A percentile compares a stretch with the other conserved stretches of the same genome.
These are phyloP conservation scores for Coemansia brasiliensis DNA, from an alignment of 192 early-diverging fungal genomes.

Conservation along the genomic window DNA sequence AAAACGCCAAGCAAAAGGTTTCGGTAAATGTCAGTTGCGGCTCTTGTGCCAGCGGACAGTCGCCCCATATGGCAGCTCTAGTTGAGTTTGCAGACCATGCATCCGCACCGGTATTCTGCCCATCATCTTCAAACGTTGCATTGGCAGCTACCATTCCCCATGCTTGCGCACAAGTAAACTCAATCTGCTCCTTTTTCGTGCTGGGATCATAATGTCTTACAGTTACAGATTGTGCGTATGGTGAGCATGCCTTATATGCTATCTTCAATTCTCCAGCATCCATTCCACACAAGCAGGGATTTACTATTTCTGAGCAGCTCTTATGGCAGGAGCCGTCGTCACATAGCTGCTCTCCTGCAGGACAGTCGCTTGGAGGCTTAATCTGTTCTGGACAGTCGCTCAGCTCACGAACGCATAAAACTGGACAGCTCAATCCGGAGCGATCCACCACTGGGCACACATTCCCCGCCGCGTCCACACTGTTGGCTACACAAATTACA, in stretches of 20 bases:
- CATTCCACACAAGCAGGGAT: slow-evolving; percentile 58
- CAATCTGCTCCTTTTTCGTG: slow-evolving; percentile 48
- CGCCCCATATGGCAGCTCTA: slow-evolving; percentile 40
- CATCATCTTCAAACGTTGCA: slow-evolving; percentile 5
- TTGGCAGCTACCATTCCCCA: slow-evolving; percentile 29
- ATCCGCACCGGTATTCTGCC: slow-evolving; percentile 1
- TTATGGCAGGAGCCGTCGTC: slow-evolving; percentile 58
- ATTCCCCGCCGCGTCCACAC: slow-evolving; percentile 53
- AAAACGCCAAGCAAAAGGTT: slow-evolving; percentile 60
- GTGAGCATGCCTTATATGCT: slow-evolving; percentile 56
- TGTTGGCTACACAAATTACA: slow-evolving; percentile 39
- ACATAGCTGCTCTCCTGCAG: slow-evolving; percentile 51
- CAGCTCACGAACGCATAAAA: slow-evolving; percentile 56
- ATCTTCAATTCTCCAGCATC: slow-evolving; percentile 12
- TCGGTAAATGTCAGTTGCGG: slow-evolving; percentile 55
- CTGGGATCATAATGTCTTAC: slow-evolving; percentile 52
- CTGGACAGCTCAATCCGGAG: slow-evolving; percentile 53
- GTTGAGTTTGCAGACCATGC: slow-evolving; percentile 20
- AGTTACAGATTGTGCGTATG: slow-evolving; percentile 47
- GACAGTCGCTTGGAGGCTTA: slow-evolving; percentile 28
- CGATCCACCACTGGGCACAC: slow-evolving; percentile 56
- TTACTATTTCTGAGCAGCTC: slow-evolving; percentile 47
- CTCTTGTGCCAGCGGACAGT: slow-evolving; percentile 53
- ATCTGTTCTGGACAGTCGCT: slow-evolving; percentile 54
- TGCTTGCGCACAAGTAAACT: slow-evolving; percentile 19